Conservation (phyloP, 2,329 filamentous ascomycete species). For the Calonectria pseudoturangicola region DNA sequence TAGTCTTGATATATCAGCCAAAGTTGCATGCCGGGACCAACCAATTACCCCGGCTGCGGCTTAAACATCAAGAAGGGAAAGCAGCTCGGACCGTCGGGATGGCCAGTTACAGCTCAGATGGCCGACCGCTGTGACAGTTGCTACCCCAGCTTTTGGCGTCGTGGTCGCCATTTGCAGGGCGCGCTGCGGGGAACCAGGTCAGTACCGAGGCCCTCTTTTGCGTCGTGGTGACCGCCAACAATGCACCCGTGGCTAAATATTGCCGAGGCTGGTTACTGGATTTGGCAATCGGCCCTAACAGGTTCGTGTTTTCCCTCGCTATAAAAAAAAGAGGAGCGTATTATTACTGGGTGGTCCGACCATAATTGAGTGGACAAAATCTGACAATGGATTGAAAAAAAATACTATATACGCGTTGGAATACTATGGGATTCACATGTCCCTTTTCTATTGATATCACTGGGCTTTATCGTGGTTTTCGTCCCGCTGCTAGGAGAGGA, state of each 20-base stretch:
- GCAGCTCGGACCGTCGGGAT: slow-evolving; percentile 36
- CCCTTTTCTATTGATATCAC: too few relatives aligned
- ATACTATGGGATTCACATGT: too few relatives aligned
- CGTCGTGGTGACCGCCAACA: not conserved
- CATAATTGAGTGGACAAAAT: too few relatives aligned
- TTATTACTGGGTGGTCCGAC: slow-evolving; percentile 36
- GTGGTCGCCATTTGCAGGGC: not conserved
- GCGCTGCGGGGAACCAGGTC: slow-evolving; percentile 46
- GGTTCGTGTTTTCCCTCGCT: not conserved
- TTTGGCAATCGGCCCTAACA: slow-evolving; percentile 2
- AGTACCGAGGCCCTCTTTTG: slow-evolving; percentile 46
- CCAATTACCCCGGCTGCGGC: slow-evolving; percentile 45
- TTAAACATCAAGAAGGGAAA: slow-evolving; percentile 27
- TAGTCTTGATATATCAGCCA: slow-evolving; percentile 16
- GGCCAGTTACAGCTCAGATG: not conserved
- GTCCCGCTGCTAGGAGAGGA: too few relatives aligned
- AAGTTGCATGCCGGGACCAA: not conserved
- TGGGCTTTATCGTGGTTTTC: too few relatives aligned
- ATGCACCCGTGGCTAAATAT: slow-evolving; percentile 37
- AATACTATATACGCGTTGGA: too few relatives aligned
- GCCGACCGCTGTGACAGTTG: not conserved
- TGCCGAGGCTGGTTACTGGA: slow-evolving; percentile 46
- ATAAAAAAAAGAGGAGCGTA: not conserved
- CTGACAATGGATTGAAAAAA: too few relatives aligned
- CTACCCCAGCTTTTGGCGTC: slow-evolving; percentile 34